Conservation (phyloP, 2,329 filamentous ascomycete genomes). For the Cladosporium colombiae region DNA sequence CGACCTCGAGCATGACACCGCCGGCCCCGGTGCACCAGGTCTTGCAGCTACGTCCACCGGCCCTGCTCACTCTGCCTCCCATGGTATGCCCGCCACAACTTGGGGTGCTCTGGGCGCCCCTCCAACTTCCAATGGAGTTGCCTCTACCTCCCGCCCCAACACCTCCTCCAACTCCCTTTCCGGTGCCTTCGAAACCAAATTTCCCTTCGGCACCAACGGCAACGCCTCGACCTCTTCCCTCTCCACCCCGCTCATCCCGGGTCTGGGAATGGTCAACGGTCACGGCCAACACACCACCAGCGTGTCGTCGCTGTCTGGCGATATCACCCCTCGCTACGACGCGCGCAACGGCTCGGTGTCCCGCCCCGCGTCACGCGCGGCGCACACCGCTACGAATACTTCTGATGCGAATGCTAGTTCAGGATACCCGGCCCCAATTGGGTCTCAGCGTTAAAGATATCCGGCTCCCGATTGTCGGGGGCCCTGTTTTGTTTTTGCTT, state of each 20-base stretch:
- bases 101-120: constrained; percentile 41
- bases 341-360: constrained; percentile 19
- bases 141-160: constrained; percentile 63
- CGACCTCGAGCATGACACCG: constrained; percentile 81
- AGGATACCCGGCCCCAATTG: constrained; percentile 43
- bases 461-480: constrained; percentile 2
- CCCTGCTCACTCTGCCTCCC: constrained; percentile 27
- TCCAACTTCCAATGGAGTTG: neutral
- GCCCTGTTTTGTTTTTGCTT: constrained; percentile 22
- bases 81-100: constrained; percentile 42
- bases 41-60: constrained; percentile 13
- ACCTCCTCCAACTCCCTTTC: constrained; percentile 63
- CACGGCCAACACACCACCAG: constrained; percentile 21
- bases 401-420: constrained; percentile 35
- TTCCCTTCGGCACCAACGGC: constrained; percentile 58
- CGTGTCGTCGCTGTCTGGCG: constrained; percentile 30
- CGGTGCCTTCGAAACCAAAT: constrained; percentile 64
- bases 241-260: constrained; percentile 41
- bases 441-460: constrained; percentile 40
- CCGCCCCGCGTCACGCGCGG: constrained; percentile 16
- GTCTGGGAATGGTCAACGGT: constrained; percentile 38
- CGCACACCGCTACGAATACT: constrained; percentile 19
- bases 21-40: constrained; percentile 5
- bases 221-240: constrained; percentile 42
- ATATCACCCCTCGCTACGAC: constrained; percentile 40